These are phyloP conservation scores for Cucurbitaria berberidis DNA, from an alignment of 2,329 filamentous ascomycete species.

Conservation along the genomic window DNA sequence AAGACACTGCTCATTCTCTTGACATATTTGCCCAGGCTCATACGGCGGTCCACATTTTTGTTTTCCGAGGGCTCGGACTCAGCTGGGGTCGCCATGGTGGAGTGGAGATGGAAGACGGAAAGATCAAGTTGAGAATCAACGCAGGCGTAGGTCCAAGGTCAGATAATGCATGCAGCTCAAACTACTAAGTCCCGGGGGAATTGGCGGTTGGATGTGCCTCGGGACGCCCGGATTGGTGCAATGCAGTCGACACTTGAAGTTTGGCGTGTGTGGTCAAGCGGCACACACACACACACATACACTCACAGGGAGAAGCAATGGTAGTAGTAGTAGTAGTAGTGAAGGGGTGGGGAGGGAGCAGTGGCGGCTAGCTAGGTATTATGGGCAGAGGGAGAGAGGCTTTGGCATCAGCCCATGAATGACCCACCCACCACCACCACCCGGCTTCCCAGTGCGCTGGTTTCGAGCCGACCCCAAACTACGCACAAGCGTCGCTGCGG, in stretches of 20 bases:
- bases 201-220: slow-evolving; percentile 36
- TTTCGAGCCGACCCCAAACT: slow-evolving; percentile 34
- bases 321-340: slow-evolving; percentile 15
- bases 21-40: slow-evolving; percentile 48
- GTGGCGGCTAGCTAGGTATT: slow-evolving; percentile 29
- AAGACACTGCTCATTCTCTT: slow-evolving; percentile 50
- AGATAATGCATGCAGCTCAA: slow-evolving; percentile 35
- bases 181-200: slow-evolving; percentile 26
- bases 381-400: slow-evolving; percentile 17
- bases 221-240: slow-evolving; percentile 27
- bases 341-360: slow-evolving; percentile 13
- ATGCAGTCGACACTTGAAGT: not conserved
- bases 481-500: slow-evolving; percentile 35
- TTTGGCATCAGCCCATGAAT: slow-evolving; percentile 20
- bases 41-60: slow-evolving; percentile 37
- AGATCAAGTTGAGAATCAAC: too few species aligned
- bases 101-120: too few species aligned
- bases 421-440: too few species aligned
- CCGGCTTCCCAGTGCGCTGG: slow-evolving; percentile 35
- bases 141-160: slow-evolving; percentile 17
- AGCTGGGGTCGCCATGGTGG: slow-evolving; percentile 37
- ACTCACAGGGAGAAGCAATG: slow-evolving; percentile 6
- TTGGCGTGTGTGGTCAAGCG: too few species aligned
- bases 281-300: too few species aligned
- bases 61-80: slow-evolving; percentile 19